Evolutionary conservation across 257 asterid species (phyloP).

Genomic region (Fraxinus cuspidata): DNA sequence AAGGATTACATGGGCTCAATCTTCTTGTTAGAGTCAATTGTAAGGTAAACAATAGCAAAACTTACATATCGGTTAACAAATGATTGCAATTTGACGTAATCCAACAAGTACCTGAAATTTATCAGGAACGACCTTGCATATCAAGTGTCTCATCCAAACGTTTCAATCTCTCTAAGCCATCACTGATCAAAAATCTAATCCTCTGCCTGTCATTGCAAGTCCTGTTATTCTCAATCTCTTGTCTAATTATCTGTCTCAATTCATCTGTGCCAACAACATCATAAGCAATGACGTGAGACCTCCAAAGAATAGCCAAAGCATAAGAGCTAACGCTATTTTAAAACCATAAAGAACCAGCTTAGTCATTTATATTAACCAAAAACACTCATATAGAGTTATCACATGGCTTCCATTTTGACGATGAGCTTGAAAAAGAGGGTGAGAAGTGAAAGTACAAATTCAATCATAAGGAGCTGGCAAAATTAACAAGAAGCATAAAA

Average conservation of each 20-base stretch:
- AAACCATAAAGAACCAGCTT: not conserved
- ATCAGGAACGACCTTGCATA: conserved; percentile 72
- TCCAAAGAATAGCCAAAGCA: not conserved
- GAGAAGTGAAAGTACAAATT: not conserved
- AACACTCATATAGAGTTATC: not conserved
- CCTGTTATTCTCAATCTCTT: conserved; percentile 78
- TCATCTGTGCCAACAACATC: conserved; percentile 52
- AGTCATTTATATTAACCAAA: not conserved
- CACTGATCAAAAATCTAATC: conserved; percentile 76
- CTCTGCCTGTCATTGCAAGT: conserved; percentile 72
- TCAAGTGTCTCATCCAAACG: conserved; percentile 82
- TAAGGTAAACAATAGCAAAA: conserved; percentile 2
- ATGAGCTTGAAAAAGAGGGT: not conserved
- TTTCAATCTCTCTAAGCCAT: conserved; percentile 81
- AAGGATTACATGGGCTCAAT: not conserved
- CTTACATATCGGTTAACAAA: not conserved
- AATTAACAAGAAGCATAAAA: not conserved
- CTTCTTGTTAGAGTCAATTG: conserved; percentile 5
- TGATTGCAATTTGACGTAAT: not conserved
- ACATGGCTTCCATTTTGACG: not conserved
- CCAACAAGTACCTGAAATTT: conserved; percentile 6
- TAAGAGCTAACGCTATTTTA: not conserved
- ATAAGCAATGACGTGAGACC: not conserved
- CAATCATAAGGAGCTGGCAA: not conserved
- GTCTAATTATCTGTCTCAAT: conserved; percentile 65